Conservation (phyloP, 108 stramenopile species). For the Skeletonema menzelii region DNA sequence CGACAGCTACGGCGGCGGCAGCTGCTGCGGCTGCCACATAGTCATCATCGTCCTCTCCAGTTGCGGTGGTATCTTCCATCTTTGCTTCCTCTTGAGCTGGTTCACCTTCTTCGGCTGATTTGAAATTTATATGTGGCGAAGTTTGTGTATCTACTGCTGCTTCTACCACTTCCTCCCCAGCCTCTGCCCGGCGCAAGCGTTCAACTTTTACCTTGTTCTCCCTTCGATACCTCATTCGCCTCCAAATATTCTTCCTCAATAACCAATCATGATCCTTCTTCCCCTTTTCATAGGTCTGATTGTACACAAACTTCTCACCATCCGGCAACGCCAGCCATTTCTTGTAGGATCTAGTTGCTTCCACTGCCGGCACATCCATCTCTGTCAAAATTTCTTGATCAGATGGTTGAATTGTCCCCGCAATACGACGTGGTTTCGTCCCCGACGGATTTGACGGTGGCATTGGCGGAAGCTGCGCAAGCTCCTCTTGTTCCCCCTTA, state of each 20-base stretch:
- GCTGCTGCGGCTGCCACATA: slow-evolving; percentile 21
- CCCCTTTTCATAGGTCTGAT: slow-evolving; percentile 88
- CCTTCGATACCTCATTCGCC: slow-evolving; percentile 86
- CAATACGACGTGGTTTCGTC: slow-evolving; percentile 20
- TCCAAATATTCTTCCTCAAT: slow-evolving; percentile 88
- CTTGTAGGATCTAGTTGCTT: slow-evolving; percentile 80
- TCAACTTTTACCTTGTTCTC: slow-evolving; percentile 79
- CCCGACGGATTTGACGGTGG: slow-evolving; percentile 17
- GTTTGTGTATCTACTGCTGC: background rate
- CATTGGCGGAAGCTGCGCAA: background rate
- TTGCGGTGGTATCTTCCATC: slow-evolving; percentile 21
- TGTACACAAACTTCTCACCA: slow-evolving; percentile 74
- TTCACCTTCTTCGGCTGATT: background rate
- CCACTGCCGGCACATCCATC: slow-evolving; percentile 81
- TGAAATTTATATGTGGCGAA: background rate
- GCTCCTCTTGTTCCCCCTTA: background rate
- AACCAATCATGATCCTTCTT: slow-evolving; percentile 83
- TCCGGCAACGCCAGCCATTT: slow-evolving; percentile 61
- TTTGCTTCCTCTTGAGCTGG: background rate
- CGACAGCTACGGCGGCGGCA: slow-evolving; percentile 2
- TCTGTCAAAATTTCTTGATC: slow-evolving; percentile 59
- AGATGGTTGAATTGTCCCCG: slow-evolving; percentile 25
- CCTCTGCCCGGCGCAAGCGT: background rate
- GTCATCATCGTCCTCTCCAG: background rate
- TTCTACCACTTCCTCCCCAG: background rate